Evolutionary conservation across 768 basidiomycete genomes (phyloP), one percentile per base, ranked within the genome.

Genomic region (Boletus rubroflammeus): DNA sequence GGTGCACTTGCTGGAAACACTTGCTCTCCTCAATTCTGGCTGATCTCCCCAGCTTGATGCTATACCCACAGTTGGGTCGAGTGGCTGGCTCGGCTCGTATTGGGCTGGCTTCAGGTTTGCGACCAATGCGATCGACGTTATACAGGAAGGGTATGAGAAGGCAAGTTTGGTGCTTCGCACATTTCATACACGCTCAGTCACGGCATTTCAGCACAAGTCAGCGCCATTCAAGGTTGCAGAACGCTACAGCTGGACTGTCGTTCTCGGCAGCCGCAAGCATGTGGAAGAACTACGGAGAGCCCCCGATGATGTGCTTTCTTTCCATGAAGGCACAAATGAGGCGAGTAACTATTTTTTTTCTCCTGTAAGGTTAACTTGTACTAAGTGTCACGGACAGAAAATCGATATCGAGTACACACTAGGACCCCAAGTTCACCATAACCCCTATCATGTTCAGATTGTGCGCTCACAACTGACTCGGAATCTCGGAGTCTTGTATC

Each of bases 261-360:
- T 82, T 17, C 43, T 76, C 0, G 62, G 62, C 17, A 66, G 65
- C 5, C 62, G 56, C 0, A 50, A 64, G 31, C 55, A 71, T 4
- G 57, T 78, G 29, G 72, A 78, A 3, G 78, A 81, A 38, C 14
- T 80, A 17, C 62, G 67, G 6, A 75, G 64, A 46, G 74, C 74
- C 1, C 64, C 76, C 0, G 75, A 77, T 9, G 69, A 73, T 23
- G 55, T 56, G 3, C 59, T 81, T 10, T 78, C 77, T 15, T 56
- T 72, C n/a, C 0, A 21, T 0, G 72, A 67, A 31, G 68, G 67
- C 0, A 31, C 54, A 1, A 59, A 56, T 4, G 73, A 79, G 10
- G 80, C 75, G 36, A 45, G 51, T 23, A 3, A 19, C 6, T n/a
- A n/a, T n/a, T n/a, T 3, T 0, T 36, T 15, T 25, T 28, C 8